These are phyloP conservation scores for Gentiana straminea DNA, from an alignment of 257 asterid genomes.

Conservation along the genomic window DNA sequence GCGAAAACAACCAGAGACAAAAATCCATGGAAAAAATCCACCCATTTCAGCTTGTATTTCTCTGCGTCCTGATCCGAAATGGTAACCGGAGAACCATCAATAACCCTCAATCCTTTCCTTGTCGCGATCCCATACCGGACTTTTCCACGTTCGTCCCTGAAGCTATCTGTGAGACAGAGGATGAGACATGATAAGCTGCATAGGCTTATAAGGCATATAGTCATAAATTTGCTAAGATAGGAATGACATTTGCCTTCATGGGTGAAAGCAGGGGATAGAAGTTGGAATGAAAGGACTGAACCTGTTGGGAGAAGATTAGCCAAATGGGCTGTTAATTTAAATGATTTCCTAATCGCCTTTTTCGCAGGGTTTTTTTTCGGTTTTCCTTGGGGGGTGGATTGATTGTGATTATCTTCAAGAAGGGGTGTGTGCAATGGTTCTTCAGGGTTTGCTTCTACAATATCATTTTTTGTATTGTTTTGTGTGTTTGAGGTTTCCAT, in stretches of 20 bases:
- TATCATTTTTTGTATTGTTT: constrained; percentile 2
- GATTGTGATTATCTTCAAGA: constrained; percentile 13
- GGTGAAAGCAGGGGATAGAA: constrained; percentile 53
- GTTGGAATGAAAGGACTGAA: constrained; percentile 65
- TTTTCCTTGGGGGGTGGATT: constrained; percentile 8
- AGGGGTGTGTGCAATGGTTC: constrained; percentile 30
- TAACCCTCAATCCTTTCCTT: constrained; percentile 42
- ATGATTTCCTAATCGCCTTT: constrained; percentile 57
- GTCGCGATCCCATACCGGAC: constrained; percentile 84
- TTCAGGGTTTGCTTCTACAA: constrained; percentile 7
- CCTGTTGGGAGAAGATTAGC: constrained; percentile 91
- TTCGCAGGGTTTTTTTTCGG: constrained; percentile 39
- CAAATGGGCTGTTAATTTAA: constrained; percentile 66
- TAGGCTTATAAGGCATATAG: constrained; percentile 31
- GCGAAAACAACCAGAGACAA: constrained; percentile 51
- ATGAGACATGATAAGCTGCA: constrained; percentile 47
- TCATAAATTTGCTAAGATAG: constrained; percentile 23
- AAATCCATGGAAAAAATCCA: constrained; percentile 60
- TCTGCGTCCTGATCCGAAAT: constrained; percentile 30
- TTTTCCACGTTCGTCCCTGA: constrained; percentile 60
- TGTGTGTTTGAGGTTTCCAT: neutral
- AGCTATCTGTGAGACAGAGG: constrained; percentile 70
- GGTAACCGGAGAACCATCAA: constrained; percentile 34
- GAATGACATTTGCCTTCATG: constrained; percentile 61
- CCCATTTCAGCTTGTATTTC: constrained; percentile 29